Evolutionary conservation across 306 rosid genomes (phyloP), one percentile per base, ranked within the genome.

Genomic region (Pterocarpus santalinus): DNA sequence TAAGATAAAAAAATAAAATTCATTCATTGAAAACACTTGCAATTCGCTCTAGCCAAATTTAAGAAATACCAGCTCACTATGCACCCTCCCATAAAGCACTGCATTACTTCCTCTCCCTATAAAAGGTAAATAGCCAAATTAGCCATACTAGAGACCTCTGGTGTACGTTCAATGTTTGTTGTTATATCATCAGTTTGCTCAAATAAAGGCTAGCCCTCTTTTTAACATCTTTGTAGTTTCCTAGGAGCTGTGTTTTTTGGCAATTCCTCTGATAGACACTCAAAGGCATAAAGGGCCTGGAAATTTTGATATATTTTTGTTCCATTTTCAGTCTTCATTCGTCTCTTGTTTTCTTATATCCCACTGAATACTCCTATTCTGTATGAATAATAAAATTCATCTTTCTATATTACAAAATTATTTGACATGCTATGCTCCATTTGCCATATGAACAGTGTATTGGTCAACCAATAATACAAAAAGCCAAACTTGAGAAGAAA

Each of bases 361-460:
- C 41, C n/a, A 35, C 11, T 39, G 55, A 53, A 9, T 55, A 65
- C 66, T 76, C 65, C 65, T 39, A 46, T 14, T 80, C 35, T 44
- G 13, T 69, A 56, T 11, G 61, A 78, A 68, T 57, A 65, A 51
- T 36, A 65, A 5, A 76, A 41, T 10, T 68, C 64, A 17, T 32
- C 7, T 17, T 35, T 71, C 62, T 30, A 80, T 30, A 16, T 53
- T 46, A 46, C 22, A 51, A 65, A 65, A 36, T 47, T 64, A 49
- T 17, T 10, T 34, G 62, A 75, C 62, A 75, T 36, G 9, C 34
- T 11, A 35, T 30, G 7, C 62, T 70, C 61, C 75, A 8, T 6
- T 49, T 8, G 51, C 6, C 14, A 1, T 75, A 12, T 46, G 11
- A 75, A 44, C 13, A 58, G 39, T 41, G 2, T 35, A 8, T 30